Conservation (phyloP, 2,329 filamentous ascomycete species). For the Aspergillus niger region DNA sequence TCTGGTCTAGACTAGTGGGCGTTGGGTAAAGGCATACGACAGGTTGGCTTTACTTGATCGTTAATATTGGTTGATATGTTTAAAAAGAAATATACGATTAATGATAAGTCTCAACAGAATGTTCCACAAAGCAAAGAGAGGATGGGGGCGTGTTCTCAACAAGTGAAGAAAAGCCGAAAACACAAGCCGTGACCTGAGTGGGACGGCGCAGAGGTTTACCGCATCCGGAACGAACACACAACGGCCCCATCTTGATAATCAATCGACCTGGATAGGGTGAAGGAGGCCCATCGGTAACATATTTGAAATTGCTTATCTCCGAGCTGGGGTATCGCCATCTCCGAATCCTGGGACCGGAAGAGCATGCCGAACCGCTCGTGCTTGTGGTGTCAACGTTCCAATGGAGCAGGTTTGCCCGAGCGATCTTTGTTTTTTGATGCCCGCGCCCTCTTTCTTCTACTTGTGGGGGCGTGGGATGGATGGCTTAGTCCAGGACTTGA, state of each 20-base stretch:
- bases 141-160: neutral
- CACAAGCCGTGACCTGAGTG: neutral
- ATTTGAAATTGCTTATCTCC: neutral
- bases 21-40: no score
- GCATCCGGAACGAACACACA: neutral
- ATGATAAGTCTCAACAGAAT: neutral
- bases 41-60: neutral
- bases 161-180: neutral
- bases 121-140: neutral
- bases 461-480: neutral
- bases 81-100: neutral
- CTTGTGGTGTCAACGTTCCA: neutral
- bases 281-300: neutral
- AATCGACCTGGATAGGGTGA: neutral
- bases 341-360: neutral
- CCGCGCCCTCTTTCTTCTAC: no score
- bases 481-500: neutral
- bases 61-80: neutral
- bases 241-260: neutral
- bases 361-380: neutral
- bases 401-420: neutral
- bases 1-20: neutral
- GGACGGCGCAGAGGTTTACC: neutral
- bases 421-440: no score
- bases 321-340: neutral